Evolutionary conservation across 176 grass and related monocot genomes (phyloP), one percentile per base, ranked within the genome.

Genomic region (Juncus inflexus): DNA sequence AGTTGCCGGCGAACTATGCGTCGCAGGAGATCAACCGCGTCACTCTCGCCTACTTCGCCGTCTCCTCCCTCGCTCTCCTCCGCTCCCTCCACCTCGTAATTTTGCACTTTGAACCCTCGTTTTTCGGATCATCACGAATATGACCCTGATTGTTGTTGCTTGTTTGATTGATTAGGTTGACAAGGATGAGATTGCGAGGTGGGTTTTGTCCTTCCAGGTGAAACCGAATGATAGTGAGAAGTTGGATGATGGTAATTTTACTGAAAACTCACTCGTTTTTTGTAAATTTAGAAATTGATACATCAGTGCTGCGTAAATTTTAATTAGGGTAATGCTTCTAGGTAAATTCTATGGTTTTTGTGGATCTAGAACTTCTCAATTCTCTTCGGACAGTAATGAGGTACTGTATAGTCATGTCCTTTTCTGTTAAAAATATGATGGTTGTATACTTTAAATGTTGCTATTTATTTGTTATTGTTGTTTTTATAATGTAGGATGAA

Each of bases 161-260:
- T 28, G 19, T 28, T 28, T 28, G 19, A 28, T 28, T 28, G 19
- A 28, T 72, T 86, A 97, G 94, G 80, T 97, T 79, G 75, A 89
- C 60, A 84, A 58, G 67, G 85, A 89, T 75, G 63, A 89, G 58
- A 77, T 97, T 72, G 61, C 65, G 9, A 72, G 66, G 42, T 97
- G 94, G 88, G 69, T 97, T 40, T 79, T 91, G 66, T 97, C 88
- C 39, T 97, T 97, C 67, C 88, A 91, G 81, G 74, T 63, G 49
- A 83, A 89, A 55, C 94, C 87, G 10, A 54, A 77, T 41, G 58
- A 49, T 4, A 68, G 64, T 12, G 12, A 5, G 19, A 54, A 84
- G 35, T 57, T 72, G 50, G 53, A 80, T 58, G 61, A 59, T 37
- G 80, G 94, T 97, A 89, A 60, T 69, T 54, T 78, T 65, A 64